Evolutionary conservation across 2,329 filamentous ascomycete genomes (phyloP).

Genomic region (Cladosporium sp.): DNA sequence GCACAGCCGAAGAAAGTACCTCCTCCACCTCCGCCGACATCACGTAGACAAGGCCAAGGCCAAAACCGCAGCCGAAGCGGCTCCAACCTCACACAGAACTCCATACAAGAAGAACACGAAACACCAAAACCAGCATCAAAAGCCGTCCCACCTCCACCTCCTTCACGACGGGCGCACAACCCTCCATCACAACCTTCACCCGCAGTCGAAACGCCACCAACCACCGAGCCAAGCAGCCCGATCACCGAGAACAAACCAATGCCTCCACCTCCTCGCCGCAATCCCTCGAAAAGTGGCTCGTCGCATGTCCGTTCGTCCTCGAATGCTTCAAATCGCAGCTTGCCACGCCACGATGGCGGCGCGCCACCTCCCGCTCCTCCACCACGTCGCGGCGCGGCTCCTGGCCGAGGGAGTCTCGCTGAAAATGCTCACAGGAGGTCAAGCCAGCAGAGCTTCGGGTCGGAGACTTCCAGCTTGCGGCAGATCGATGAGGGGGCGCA

Average conservation of each 20-base stretch:
- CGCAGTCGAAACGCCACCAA: constrained; percentile 14
- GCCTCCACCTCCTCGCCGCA: constrained; percentile 27
- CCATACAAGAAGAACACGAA: constrained; percentile 10
- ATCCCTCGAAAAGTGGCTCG: constrained; percentile 20
- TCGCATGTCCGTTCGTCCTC: constrained; percentile 17
- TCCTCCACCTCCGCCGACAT: constrained; percentile 37
- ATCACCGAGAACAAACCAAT: constrained; percentile 15
- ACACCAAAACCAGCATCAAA: constrained; percentile 14
- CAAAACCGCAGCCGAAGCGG: constrained; percentile 9
- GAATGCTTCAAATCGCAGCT: constrained; percentile 18
- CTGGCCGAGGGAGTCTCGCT: constrained; percentile 23
- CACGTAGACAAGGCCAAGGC: not conserved
- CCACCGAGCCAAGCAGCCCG: not conserved
- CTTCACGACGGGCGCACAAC: constrained; percentile 22
- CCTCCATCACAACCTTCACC: constrained; percentile 1
- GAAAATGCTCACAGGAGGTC: constrained; percentile 13
- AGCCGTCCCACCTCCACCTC: constrained; percentile 28
- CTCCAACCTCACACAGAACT: constrained; percentile 13
- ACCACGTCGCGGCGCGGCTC: constrained; percentile 21
- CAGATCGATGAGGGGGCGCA: constrained; percentile 17
- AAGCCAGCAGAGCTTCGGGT: constrained; percentile 9
- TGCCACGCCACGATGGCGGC: constrained; percentile 17
- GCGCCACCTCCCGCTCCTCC: constrained; percentile 27
- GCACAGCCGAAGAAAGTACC: constrained; percentile 50
- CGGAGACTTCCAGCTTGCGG: constrained; percentile 16